Percentiles rank a stretch among this genome's conserved stretches.
Evolutionary conservation across 1,284 basidiomycete genomes (phyloP).

Genomic region (Amylostereum areolatum): DNA sequence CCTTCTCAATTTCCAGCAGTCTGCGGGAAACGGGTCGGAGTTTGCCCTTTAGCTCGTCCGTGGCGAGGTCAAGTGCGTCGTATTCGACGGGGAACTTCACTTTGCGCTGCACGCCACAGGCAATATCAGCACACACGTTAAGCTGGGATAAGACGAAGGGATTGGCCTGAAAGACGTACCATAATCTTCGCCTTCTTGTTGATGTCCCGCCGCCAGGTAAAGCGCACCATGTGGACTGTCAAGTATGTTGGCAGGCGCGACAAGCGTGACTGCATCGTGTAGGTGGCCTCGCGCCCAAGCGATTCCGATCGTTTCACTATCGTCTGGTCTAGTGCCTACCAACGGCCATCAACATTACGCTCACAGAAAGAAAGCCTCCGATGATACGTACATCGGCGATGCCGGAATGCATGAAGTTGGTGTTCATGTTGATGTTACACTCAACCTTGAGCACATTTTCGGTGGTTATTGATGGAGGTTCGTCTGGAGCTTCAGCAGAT

Average conservation of each 20-base stretch:
- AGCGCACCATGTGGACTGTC: constrained; percentile 90
- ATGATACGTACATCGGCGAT: constrained; percentile 68
- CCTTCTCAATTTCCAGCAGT: constrained; percentile 78
- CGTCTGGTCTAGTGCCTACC: constrained; percentile 75
- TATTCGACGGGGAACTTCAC: constrained; percentile 91
- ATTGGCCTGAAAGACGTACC: constrained; percentile 33
- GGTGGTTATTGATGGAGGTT: constrained; percentile 54
- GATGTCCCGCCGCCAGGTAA: constrained; percentile 93
- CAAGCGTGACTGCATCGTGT: constrained; percentile 80
- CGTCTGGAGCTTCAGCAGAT: constrained; percentile 78
- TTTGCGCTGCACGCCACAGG: constrained; percentile 56
- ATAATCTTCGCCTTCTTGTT: constrained; percentile 90
- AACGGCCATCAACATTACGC: neutral
- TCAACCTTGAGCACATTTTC: constrained; percentile 88
- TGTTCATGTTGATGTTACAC: constrained; percentile 84
- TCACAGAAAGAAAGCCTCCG: neutral
- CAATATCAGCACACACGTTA: neutral
- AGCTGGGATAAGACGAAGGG: neutral
- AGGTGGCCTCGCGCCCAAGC: constrained; percentile 77
- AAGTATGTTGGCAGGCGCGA: constrained; percentile 83
- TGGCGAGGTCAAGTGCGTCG: constrained; percentile 80
- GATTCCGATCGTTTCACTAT: constrained; percentile 83
- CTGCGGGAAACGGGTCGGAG: constrained; percentile 66
- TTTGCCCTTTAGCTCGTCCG: constrained; percentile 73
- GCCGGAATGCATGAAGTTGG: constrained; percentile 88